Evolutionary conservation across 257 asterid species (phyloP).

Genomic region (Solanum lycopersicoides): DNA sequence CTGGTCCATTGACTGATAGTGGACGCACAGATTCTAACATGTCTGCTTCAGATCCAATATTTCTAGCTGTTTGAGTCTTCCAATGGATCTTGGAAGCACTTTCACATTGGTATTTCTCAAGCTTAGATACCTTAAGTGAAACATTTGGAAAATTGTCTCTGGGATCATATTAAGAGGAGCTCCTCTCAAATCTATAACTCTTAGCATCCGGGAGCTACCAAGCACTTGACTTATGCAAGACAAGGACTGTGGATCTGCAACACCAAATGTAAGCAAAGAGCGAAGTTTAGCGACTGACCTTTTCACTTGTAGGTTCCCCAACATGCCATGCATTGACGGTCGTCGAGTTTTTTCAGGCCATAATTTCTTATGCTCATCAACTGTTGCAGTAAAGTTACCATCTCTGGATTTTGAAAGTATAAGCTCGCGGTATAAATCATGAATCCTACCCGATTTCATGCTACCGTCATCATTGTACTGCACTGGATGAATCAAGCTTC

Average conservation of each 20-base stretch:
- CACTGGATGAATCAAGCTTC: conserved; percentile 19
- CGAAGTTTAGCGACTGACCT: conserved; percentile 7
- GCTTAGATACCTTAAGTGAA: conserved; percentile 17
- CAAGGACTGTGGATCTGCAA: not conserved
- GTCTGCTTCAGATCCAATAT: conserved; percentile 22
- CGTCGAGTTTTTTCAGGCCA: conserved; percentile 19
- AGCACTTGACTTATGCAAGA: conserved; percentile 7
- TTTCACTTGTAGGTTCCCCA: not conserved
- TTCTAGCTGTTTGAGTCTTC: conserved; percentile 22
- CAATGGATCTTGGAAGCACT: conserved; percentile 6
- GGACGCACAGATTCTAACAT: no score
- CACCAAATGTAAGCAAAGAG: conserved; percentile 14
- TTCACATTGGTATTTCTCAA: conserved; percentile 14
- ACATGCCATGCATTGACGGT: conserved; percentile 15
- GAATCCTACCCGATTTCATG: conserved; percentile 16
- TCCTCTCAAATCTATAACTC: conserved; percentile 14
- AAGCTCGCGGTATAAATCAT: conserved; percentile 20
- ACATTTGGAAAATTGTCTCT: conserved; percentile 1
- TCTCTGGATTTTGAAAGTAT: conserved; percentile 17
- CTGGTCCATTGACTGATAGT: no score
- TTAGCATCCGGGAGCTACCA: conserved; percentile 9
- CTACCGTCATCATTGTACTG: conserved; percentile 18
- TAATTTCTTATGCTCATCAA: not conserved
- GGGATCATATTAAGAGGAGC: conserved; percentile 14
- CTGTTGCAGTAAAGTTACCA: conserved; percentile 2